Conservation (phyloP, 768 basidiomycete genomes). For the Lentinula lateritia region DNA sequence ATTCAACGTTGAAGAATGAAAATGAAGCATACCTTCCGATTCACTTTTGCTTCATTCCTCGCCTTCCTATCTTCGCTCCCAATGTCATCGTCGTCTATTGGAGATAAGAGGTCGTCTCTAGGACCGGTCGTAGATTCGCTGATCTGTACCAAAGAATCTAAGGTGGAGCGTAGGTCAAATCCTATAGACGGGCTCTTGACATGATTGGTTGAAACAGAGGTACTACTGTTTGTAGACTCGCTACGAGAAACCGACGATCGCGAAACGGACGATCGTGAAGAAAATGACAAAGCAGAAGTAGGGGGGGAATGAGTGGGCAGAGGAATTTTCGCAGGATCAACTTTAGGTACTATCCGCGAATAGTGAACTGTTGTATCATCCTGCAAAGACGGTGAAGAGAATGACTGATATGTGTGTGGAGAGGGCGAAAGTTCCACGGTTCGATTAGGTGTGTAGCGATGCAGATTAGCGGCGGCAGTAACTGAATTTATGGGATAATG, state of each 20-base stretch:
- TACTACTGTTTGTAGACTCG: conserved; percentile 30
- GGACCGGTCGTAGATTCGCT: conserved; percentile 20
- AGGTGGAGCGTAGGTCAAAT: conserved; percentile 24
- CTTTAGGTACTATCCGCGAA: conserved; percentile 25
- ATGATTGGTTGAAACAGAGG: conserved; percentile 12
- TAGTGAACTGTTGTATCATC: conserved; percentile 19
- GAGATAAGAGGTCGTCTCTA: conserved; percentile 18
- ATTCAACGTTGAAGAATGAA: background rate
- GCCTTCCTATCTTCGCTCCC: conserved; percentile 44
- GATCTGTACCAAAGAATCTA: conserved; percentile 38
- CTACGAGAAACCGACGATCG: conserved; percentile 42
- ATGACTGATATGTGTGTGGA: conserved; percentile 15
- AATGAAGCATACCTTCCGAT: conserved; percentile 61
- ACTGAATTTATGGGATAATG: conserved; percentile 43
- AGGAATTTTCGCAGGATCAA: conserved; percentile 55
- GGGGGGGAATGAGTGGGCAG: conserved; percentile 69
- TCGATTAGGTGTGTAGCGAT: conserved; percentile 41
- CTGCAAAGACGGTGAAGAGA: conserved; percentile 26
- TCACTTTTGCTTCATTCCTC: conserved; percentile 75
- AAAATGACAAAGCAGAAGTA: conserved; percentile 64
- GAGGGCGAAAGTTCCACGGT: conserved; percentile 21
- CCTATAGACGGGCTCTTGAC: background rate
- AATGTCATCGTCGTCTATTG: conserved; percentile 27
- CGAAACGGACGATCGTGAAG: conserved; percentile 70
- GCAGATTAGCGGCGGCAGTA: conserved; percentile 51